Evolutionary conservation across 2,329 filamentous ascomycete species (phyloP).

Genomic region (Ophiostoma australiae): DNA sequence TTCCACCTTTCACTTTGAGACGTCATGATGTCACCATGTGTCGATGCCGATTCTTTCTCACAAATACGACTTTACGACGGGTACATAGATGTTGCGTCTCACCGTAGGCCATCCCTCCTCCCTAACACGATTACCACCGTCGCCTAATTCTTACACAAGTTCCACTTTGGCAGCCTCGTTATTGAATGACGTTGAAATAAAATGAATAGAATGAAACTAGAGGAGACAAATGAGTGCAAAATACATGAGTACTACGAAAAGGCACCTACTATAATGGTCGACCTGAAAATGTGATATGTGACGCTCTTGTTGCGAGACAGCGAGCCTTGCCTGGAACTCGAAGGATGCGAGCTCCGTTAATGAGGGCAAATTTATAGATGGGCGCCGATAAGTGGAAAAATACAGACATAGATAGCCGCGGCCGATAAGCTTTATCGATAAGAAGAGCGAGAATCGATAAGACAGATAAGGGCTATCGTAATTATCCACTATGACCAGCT

Average conservation of each 20-base stretch:
- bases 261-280: background rate
- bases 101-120: no score
- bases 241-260: background rate
- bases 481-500: background rate
- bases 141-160: background rate
- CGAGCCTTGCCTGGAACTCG: background rate
- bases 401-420: background rate
- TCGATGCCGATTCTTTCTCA: no score
- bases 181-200: background rate
- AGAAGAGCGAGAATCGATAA: background rate
- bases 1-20: no score
- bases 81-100: no score
- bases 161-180: constrained; percentile 9
- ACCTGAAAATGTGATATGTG: background rate
- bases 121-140: background rate
- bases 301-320: background rate
- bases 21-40: no score
- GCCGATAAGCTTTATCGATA: background rate
- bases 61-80: no score
- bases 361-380: constrained; percentile 6
- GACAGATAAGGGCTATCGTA: background rate
- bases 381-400: background rate
- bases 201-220: background rate
- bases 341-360: constrained; percentile 1
- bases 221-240: background rate